phyloP scores from a whole-genome alignment of 768 basidiomycete species.

The Amanita rimosa region DNA sequence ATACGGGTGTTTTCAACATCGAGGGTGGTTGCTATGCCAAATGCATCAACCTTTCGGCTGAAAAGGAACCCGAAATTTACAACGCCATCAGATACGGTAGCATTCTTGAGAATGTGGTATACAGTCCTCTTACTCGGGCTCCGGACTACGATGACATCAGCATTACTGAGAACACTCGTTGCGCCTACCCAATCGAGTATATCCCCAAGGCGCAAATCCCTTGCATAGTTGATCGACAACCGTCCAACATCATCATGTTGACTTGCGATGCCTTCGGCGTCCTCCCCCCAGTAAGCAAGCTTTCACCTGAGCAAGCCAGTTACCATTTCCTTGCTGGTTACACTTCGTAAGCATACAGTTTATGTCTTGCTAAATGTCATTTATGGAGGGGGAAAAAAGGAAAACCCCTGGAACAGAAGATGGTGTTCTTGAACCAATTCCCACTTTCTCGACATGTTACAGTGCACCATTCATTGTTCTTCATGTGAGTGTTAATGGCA shows the following conservation, averaged over 20 bases:
- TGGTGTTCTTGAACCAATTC: conserved; percentile 95
- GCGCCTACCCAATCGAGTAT: conserved; percentile 97
- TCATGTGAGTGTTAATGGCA: conserved; percentile 42
- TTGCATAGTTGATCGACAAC: conserved; percentile 78
- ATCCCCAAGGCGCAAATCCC: conserved; percentile 95
- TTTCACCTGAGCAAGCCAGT: conserved; percentile 89
- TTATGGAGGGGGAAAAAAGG: conserved; percentile 22
- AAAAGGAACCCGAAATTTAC: conserved; percentile 98
- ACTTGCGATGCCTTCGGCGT: conserved; percentile 99
- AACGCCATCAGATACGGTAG: conserved; percentile 91
- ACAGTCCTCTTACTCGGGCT: conserved; percentile 68
- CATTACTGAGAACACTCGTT: conserved; percentile 99
- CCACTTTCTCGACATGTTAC: conserved; percentile 99
- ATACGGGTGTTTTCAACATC: conserved; percentile 98
- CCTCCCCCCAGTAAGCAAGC: conserved; percentile 87
- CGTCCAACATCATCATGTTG: conserved; percentile 92
- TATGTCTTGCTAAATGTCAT: not conserved
- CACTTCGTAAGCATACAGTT: conserved; percentile 51
- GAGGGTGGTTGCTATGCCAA: conserved; percentile 99
- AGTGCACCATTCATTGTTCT: conserved; percentile 99
- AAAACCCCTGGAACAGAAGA: conserved; percentile 99
- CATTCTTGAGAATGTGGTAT: conserved; percentile 99
- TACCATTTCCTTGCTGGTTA: conserved; percentile 98
- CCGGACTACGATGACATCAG: conserved; percentile 94
- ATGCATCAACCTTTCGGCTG: conserved; percentile 89